Evolutionary conservation across 805 yeast species (phyloP).

Genomic region (Sugiyamaella floridensis): DNA sequence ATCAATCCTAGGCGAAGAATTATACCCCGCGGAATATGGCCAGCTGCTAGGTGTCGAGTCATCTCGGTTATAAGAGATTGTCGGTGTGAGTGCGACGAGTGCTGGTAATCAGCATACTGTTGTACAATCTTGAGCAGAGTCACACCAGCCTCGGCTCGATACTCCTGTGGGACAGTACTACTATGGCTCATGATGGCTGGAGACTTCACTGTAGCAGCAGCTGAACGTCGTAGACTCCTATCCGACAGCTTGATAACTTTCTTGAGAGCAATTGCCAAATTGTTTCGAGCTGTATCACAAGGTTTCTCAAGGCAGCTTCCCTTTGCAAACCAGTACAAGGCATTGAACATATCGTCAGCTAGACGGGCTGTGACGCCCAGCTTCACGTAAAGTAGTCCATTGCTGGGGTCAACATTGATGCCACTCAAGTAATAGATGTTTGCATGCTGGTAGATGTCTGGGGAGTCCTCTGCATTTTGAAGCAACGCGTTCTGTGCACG

Average conservation of each 20-base stretch:
- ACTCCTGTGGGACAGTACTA: neutral
- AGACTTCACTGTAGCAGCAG: neutral
- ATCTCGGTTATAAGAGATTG: neutral
- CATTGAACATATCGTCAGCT: constrained; percentile 4
- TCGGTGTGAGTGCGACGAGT: neutral
- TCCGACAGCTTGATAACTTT: neutral
- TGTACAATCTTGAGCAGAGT: neutral
- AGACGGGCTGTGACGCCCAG: constrained; percentile 6
- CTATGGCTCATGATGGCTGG: neutral
- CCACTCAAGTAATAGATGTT: constrained; percentile 10
- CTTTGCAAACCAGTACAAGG: constrained; percentile 10
- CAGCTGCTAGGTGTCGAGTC: neutral
- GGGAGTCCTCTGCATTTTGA: neutral
- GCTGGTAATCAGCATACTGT: neutral
- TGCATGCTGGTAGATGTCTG: constrained; percentile 8
- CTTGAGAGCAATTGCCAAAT: neutral
- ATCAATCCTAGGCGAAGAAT: neutral
- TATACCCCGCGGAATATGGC: neutral
- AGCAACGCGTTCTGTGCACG: constrained; percentile 2
- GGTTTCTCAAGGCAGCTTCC: constrained; percentile 10
- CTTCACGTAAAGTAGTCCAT: constrained; percentile 11
- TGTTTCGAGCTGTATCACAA: constrained; percentile 1
- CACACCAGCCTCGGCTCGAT: neutral
- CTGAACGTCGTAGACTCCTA: neutral
- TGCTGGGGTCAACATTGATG: neutral